Evolutionary conservation across 768 basidiomycete species (phyloP), one percentile per base, ranked within the genome.

Genomic region (Mycena floridula): DNA sequence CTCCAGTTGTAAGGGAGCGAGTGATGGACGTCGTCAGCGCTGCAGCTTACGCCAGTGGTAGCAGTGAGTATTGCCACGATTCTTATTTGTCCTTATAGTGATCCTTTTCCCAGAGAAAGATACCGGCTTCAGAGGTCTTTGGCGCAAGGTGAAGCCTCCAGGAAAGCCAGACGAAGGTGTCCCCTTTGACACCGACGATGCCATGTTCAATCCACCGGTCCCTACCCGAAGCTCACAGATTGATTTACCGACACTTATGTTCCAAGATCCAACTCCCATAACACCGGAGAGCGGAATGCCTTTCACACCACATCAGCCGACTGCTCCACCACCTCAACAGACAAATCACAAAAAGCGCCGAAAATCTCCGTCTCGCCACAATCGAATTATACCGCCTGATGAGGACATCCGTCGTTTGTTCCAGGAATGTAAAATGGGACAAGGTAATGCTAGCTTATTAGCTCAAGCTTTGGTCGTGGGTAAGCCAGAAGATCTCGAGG

Each of bases 161-260:
- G 84, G 87, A 50, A 89, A 90, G 56, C 88, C 92, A 2, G 89
- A 93, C 3, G 75, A 84, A 65, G 89, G 90, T 8, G 64, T 89
- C 13, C 89, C 89, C 1, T 80, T 91, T 50, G 81, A 90, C 53
- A 77, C 72, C 4, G 81, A 84, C 8, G 89, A 91, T 50, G 73
- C 82, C 0, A 87, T 90, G 82, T 84, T 89, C 54, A 81, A 77
- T 50, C 85, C 86, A 0, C 79, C 80, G 0, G 61, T 70, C 13
- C 65, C 71, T 12, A 52, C 54, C 15, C 68, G 73, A 12, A 54
- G 59, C 9, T 66, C 67, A n/a, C 64, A 59, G 13, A 63, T 60
- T 38, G 65, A 46, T 3, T 13, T 35, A 15, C 32, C 32, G 15
- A 3, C 32, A 35, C 32, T 35, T 18, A 35, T 7, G 3, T 35